A percentile compares a stretch with the other conserved stretches of the same genome.
These are phyloP conservation scores for Phlebiopsis flavidoalba DNA, from an alignment of 768 basidiomycete genomes.

Conservation along the genomic window DNA sequence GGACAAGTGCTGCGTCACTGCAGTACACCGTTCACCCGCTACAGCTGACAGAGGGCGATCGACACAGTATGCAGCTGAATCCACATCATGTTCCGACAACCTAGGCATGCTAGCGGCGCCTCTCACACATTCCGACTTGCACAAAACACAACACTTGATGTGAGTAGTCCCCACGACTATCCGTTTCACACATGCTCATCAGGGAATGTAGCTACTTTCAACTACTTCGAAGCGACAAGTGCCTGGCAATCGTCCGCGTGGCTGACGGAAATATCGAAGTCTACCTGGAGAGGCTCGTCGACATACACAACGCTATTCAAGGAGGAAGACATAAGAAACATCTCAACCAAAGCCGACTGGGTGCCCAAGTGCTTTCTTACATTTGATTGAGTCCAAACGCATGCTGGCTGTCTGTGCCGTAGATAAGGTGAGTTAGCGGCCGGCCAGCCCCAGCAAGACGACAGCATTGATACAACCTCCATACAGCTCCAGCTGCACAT, in stretches of 20 bases:
- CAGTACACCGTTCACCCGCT: conserved; percentile 28
- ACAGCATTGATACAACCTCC: neutral
- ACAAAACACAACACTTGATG: conserved; percentile 26
- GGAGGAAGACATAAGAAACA: conserved; percentile 21
- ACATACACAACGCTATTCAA: conserved; percentile 28
- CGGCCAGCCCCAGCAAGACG: neutral
- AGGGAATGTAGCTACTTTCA: conserved; percentile 28
- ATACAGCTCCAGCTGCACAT: conserved; percentile 34
- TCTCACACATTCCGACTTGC: conserved; percentile 23
- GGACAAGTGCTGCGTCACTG: conserved; percentile 7
- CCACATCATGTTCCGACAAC: conserved; percentile 28
- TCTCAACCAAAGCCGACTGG: conserved; percentile 43
- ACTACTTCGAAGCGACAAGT: conserved; percentile 34
- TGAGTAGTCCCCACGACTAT: conserved; percentile 16
- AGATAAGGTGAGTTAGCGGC: conserved; percentile 29
- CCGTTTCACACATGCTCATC: neutral
- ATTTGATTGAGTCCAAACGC: conserved; percentile 47
- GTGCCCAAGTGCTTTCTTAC: conserved; percentile 38
- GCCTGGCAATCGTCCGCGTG: conserved; percentile 39
- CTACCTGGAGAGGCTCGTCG: conserved; percentile 31
- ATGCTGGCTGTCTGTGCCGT: conserved; percentile 41
- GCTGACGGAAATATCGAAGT: conserved; percentile 26
- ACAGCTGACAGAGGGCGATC: conserved; percentile 31
- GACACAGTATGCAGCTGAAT: conserved; percentile 31
- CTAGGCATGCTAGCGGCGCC: conserved; percentile 17